Percentiles rank a stretch among this genome's conserved stretches.
Conservation (phyloP, 179 eudicot species). For the Spergularia azorica region DNA sequence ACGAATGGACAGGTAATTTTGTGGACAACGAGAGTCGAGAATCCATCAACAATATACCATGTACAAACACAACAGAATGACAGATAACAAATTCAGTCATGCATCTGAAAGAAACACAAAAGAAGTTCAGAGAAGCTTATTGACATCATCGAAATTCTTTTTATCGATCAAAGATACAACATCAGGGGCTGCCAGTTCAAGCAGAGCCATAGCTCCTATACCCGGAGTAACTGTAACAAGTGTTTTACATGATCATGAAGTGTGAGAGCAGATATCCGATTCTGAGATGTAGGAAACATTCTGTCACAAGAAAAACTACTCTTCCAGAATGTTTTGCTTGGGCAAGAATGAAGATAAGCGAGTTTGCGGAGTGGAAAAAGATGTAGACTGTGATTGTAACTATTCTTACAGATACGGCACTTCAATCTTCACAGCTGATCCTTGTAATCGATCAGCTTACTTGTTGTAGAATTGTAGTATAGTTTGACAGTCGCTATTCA, state of each 20-base stretch:
- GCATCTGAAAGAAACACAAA: neutral
- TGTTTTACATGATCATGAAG: neutral
- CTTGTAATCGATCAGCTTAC: constrained; percentile 12
- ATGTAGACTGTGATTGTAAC: constrained; percentile 19
- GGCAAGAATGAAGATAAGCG: neutral
- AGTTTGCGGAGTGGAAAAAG: constrained; percentile 9
- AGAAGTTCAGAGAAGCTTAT: neutral
- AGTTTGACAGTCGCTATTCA: constrained; percentile 23
- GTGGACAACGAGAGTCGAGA: too few species aligned
- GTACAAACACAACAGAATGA: neutral
- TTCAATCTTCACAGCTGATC: constrained; percentile 14
- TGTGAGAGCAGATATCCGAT: neutral
- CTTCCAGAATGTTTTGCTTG: constrained; percentile 1
- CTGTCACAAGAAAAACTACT: constrained; percentile 5
- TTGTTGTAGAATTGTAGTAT: constrained; percentile 30
- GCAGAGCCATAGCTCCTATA: neutral
- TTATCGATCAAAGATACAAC: neutral
- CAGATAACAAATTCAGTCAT: neutral
- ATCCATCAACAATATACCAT: neutral
- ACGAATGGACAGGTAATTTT: too few species aligned
- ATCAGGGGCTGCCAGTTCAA: neutral
- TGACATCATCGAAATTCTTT: neutral
- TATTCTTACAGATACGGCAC: constrained; percentile 28
- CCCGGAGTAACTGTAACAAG: neutral
- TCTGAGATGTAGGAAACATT: neutral